Evolutionary conservation across 306 rosid species (phyloP).

Genomic region (Styphnolobium japonicum): DNA sequence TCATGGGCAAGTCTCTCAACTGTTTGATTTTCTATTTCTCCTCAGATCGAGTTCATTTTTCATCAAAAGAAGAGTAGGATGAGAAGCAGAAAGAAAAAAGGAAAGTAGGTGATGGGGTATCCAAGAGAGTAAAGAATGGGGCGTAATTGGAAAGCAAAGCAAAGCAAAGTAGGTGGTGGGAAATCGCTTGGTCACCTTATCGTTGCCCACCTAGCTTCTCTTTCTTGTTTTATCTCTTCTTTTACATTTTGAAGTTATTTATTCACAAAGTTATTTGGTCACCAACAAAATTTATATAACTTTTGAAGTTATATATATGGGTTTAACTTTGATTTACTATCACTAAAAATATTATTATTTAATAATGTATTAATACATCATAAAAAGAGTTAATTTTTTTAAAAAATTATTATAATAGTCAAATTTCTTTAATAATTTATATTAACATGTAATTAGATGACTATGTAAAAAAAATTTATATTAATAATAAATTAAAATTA

Average conservation of each 20-base stretch:
- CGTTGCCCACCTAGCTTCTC: not conserved
- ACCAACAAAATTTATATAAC: not conserved
- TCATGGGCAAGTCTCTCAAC: not conserved
- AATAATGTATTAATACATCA: too few species aligned
- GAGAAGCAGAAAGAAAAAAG: not conserved
- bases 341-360: too few species aligned
- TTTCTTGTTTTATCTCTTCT: not conserved
- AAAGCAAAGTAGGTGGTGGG: conserved; percentile 45
- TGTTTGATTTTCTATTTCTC: not conserved
- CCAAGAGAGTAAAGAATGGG: conserved; percentile 6
- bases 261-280: not conserved
- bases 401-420: too few species aligned
- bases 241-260: not conserved
- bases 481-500: too few species aligned
- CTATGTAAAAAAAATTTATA: too few species aligned
- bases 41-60: not conserved
- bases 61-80: not conserved
- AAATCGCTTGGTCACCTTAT: conserved; percentile 21
- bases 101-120: not conserved
- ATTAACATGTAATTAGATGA: too few species aligned
- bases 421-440: too few species aligned
- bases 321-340: too few species aligned
- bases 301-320: too few species aligned
- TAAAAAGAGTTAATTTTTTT: too few species aligned
- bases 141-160: conserved; percentile 47